A percentile compares a stretch with the other conserved stretches of the same genome.
Evolutionary conservation across 2,329 filamentous ascomycete genomes (phyloP).

Genomic region (Xylariales sp.): DNA sequence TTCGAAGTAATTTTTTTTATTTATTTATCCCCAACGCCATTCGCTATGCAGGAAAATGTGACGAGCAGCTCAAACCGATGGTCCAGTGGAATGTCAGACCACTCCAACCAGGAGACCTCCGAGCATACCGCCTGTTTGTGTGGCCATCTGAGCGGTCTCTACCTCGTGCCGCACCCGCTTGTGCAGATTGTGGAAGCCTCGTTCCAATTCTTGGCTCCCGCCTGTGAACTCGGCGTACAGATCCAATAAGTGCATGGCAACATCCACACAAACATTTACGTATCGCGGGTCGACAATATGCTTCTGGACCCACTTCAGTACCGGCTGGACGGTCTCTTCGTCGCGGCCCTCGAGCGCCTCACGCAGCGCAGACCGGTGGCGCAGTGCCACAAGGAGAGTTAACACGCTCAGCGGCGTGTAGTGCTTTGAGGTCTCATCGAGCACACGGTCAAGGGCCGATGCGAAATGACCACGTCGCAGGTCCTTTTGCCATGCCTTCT

Average conservation of each 20-base stretch:
- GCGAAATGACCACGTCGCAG: constrained; percentile 75
- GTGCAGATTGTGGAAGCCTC: constrained; percentile 64
- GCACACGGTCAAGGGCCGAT: constrained; percentile 72
- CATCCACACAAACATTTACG: constrained; percentile 75
- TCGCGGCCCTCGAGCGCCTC: constrained; percentile 77
- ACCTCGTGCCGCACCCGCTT: constrained; percentile 70
- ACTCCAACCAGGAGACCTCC: constrained; percentile 58
- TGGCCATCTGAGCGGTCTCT: constrained; percentile 78
- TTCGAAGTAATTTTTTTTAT: no score
- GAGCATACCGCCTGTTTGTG: constrained; percentile 82
- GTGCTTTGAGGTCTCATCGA: constrained; percentile 49
- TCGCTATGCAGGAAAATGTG: constrained; percentile 5
- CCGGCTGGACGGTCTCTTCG: constrained; percentile 74
- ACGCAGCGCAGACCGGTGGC: constrained; percentile 81
- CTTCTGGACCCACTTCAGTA: constrained; percentile 77
- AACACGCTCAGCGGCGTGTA: constrained; percentile 61
- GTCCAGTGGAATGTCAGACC: constrained; percentile 9
- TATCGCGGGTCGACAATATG: constrained; percentile 81
- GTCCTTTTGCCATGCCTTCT: constrained; percentile 73
- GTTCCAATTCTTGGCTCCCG: constrained; percentile 68
- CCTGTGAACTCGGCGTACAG: constrained; percentile 79
- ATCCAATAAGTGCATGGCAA: constrained; percentile 77
- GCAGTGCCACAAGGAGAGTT: constrained; percentile 76
- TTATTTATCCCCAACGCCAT: constrained; percentile 6
- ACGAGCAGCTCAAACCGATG: no score